phyloP scores from a whole-genome alignment of 495 filamentous ascomycete genomes.

The Letharia columbiana region DNA sequence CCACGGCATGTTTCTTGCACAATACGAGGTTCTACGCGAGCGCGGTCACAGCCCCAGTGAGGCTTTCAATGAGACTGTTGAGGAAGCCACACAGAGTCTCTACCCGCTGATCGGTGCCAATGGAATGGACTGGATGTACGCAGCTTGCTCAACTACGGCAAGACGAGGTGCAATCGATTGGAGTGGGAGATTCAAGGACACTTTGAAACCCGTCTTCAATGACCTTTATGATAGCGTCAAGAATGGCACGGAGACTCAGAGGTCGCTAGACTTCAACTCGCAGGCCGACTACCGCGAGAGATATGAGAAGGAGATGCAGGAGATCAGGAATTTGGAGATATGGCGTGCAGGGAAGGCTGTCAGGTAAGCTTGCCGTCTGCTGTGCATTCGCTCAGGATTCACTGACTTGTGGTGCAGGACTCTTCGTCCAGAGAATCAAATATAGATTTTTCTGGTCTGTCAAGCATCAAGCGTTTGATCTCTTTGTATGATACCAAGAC shows the following conservation, averaged over 20 bases:
- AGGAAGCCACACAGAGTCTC: constrained; percentile 95
- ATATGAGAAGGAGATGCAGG: constrained; percentile 92
- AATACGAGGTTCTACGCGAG: constrained; percentile 99
- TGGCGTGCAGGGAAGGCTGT: constrained; percentile 98
- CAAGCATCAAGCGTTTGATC: constrained; percentile 1
- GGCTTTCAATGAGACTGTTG: constrained; percentile 99
- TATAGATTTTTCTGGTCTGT: constrained; percentile 41
- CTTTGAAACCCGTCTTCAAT: constrained; percentile 96
- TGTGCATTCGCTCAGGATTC: constrained; percentile 13
- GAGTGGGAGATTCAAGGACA: constrained; percentile 89
- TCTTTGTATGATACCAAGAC: constrained; percentile 14
- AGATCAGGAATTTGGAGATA: constrained; percentile 95
- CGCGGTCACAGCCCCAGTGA: constrained; percentile 92
- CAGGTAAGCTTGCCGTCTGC: constrained; percentile 43
- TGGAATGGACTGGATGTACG: constrained; percentile 99
- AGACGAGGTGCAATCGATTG: constrained; percentile 98
- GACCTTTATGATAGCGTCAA: constrained; percentile 86
- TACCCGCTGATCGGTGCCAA: constrained; percentile 94
- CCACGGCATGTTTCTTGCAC: constrained; percentile 99
- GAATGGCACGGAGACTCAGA: constrained; percentile 83
- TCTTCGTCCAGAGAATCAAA: constrained; percentile 89
- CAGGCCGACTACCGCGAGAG: constrained; percentile 91
- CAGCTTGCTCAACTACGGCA: constrained; percentile 96
- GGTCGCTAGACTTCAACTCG: constrained; percentile 89
- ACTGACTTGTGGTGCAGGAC: constrained; percentile 39